Evolutionary conservation across 805 yeast species (phyloP).

Genomic region (Kluyveromyces nonfermentans): DNA sequence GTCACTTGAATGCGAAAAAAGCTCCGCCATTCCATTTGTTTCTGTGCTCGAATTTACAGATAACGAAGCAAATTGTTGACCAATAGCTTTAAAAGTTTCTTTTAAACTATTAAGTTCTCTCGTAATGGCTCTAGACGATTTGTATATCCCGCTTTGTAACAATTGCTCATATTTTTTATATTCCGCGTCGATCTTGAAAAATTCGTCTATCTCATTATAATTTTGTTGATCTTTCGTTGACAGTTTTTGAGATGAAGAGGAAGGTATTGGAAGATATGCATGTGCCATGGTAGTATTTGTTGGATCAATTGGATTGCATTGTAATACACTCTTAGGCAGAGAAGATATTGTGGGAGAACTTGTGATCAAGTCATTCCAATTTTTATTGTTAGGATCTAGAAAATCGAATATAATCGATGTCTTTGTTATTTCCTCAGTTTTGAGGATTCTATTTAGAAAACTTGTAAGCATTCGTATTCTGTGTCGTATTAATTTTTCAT

Average conservation of each 20-base stretch:
- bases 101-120: conserved; percentile 18
- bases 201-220: conserved; percentile 12
- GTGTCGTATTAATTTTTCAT: conserved; percentile 29
- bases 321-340: conserved; percentile 24
- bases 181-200: conserved; percentile 21
- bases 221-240: conserved; percentile 11
- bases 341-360: conserved; percentile 28
- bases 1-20: conserved; percentile 21
- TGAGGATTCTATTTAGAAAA: conserved; percentile 24
- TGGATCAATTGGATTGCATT: conserved; percentile 30
- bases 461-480: conserved; percentile 27
- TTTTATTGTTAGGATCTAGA: conserved; percentile 25
- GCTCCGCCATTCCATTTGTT: conserved; percentile 21
- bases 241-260: conserved; percentile 17
- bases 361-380: conserved; percentile 28
- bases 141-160: conserved; percentile 21
- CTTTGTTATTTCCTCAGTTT: conserved; percentile 20
- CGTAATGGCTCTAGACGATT: conserved; percentile 22
- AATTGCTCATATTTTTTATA: conserved; percentile 22
- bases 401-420: conserved; percentile 27
- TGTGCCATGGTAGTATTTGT: conserved; percentile 28
- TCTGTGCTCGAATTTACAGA: conserved; percentile 15
- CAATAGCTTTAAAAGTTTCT: conserved; percentile 19
- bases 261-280: conserved; percentile 25
- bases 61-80: conserved; percentile 20